These are phyloP conservation scores for Magnolia changhungtana DNA, from an alignment of 164 flowering plant species.

Conservation along the genomic window DNA sequence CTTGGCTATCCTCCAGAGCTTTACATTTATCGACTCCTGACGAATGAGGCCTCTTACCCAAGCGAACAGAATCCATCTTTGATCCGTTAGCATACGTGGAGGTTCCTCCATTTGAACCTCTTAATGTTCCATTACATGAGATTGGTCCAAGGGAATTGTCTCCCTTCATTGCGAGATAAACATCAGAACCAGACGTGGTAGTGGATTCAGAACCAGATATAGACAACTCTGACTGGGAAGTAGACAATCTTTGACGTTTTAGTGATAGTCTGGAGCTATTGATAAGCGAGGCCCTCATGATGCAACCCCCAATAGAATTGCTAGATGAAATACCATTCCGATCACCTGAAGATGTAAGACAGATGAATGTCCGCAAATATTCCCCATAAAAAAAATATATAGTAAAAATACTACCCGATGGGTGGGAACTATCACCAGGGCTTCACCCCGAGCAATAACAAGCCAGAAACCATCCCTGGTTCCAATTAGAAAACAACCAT, in stretches of 20 bases:
- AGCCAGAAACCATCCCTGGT: background rate
- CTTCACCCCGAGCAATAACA: background rate
- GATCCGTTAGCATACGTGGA: constrained; percentile 20
- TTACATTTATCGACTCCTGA: constrained; percentile 22
- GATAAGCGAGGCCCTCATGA: constrained; percentile 22
- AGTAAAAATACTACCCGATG: background rate
- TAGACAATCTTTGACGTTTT: constrained; percentile 28
- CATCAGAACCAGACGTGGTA: constrained; percentile 26
- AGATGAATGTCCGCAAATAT: background rate
- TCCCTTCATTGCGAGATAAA: constrained; percentile 31
- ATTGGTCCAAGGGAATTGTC: constrained; percentile 40
- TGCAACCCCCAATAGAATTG: constrained; percentile 32
- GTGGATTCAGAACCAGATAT: constrained; percentile 41
- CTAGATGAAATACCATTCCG: constrained; percentile 25
- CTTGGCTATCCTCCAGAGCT: constrained; percentile 51
- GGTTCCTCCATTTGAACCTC: constrained; percentile 25
- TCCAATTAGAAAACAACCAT: background rate
- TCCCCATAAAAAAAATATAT: no score
- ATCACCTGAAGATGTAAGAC: constrained; percentile 32
- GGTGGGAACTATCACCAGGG: background rate
- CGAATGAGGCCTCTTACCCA: constrained; percentile 21
- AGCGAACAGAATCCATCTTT: constrained; percentile 22
- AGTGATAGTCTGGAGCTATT: constrained; percentile 30
- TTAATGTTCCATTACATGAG: constrained; percentile 36
- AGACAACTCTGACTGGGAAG: constrained; percentile 22